Evolutionary conservation across 805 yeast species (phyloP), one percentile per base, ranked within the genome.

Genomic region (Zygosaccharomyces lentus): DNA sequence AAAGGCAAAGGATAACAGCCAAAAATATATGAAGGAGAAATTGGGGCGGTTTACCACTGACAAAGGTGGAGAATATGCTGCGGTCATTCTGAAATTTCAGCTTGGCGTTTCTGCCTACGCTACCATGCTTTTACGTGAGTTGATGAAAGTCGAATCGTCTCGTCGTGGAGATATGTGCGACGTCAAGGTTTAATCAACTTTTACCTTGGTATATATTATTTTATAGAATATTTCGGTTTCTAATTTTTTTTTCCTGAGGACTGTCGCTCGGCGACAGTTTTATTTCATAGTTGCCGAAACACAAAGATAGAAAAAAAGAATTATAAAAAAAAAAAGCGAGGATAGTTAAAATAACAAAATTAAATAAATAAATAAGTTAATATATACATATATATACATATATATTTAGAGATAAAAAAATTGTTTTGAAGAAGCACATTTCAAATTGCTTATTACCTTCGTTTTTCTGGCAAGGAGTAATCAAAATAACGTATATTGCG

Each of bases 111-210:
- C 96, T 29, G 82, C 95, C 6, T 93, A 93, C 65, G 99, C 99
- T 1, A 93, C 99, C 0, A 95, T 93, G 99, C 96, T 96, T 1
- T 68, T 93, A 41, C 78, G 99, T 61, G 98, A 93, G 64, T 78
- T 87, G 41, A 81, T 90, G 86, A 84, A 81, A 62, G 76, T 79
- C 26, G 91, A 84, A 53, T 83, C 90, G 2, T 73, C 81, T 23
- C 73, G 77, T 56, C 71, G 74, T 50, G 75, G 76, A 50, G 77
- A 73, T 35, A 65, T 69, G 66, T 72, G 75, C 50, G 69, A 70
- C 50, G 75, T 72, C 7, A 66, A 58, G 47, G 50, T 56, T 17
- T 48, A 36, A 17, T 9, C 13, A 12, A n/a, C 15, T 3, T 43
- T 15, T 8, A n/a, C 27, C 26, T 9, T n/a, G 7, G 38, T 38